Percentiles rank a stretch among this genome's conserved stretches.
These are phyloP conservation scores for Cornus suecica DNA, from an alignment of 148 eudicot species.

Conservation along the genomic window DNA sequence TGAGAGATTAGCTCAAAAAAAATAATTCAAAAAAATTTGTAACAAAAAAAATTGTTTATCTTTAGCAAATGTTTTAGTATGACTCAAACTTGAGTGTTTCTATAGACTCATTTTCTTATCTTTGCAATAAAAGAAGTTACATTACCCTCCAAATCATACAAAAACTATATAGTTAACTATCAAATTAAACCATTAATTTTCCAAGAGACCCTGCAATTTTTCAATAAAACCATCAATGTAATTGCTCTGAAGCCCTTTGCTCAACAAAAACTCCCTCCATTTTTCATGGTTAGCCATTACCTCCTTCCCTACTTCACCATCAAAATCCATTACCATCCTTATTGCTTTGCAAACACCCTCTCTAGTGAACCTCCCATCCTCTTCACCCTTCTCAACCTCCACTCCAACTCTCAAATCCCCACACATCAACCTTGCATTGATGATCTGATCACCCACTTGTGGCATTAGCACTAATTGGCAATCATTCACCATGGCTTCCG, in stretches of 20 bases:
- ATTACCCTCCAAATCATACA: no score
- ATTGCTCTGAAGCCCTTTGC: slow-evolving; percentile 32
- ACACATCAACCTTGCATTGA: slow-evolving; percentile 44
- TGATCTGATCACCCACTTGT: slow-evolving; percentile 33
- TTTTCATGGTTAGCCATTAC: slow-evolving; percentile 36
- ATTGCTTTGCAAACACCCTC: slow-evolving; percentile 39
- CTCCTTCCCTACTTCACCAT: slow-evolving; percentile 26
- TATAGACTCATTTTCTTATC: no score
- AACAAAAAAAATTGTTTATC: no score
- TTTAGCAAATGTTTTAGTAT: no score
- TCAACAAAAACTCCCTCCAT: slow-evolving; percentile 41
- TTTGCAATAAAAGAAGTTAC: no score
- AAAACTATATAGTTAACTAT: not conserved
- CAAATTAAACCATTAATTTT: not conserved
- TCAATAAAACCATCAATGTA: slow-evolving; percentile 39
- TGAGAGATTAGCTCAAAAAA: no score
- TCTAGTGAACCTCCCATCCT: slow-evolving; percentile 34
- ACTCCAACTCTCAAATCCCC: slow-evolving; percentile 38
- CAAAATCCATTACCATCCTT: slow-evolving; percentile 30
- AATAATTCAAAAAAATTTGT: no score
- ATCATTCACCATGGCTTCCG: slow-evolving; percentile 43
- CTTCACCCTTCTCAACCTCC: slow-evolving; percentile 40
- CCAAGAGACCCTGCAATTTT: slow-evolving; percentile 25
- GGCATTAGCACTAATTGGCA: slow-evolving; percentile 55
- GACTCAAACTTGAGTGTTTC: no score